Conservation (phyloP, 1,284 basidiomycete species). For the Dichomitus squalens region DNA sequence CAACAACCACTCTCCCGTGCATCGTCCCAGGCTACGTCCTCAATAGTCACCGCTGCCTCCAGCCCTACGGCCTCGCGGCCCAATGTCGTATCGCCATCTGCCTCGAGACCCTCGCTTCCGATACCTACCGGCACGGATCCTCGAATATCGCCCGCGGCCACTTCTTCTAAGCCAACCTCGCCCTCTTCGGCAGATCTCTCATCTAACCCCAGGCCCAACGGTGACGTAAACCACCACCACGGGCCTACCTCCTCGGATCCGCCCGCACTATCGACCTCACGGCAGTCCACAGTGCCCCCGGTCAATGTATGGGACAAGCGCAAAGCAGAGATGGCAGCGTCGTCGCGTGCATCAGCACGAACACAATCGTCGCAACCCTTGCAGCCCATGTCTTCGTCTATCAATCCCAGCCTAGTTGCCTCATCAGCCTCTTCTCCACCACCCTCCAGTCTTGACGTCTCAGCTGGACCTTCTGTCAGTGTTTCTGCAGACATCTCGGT, state of each 20-base stretch:
- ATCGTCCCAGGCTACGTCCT: constrained; percentile 15
- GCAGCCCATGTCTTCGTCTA: background rate
- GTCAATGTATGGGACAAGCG: constrained; percentile 54
- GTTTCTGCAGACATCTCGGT: constrained; percentile 9
- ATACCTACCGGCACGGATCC: constrained; percentile 5
- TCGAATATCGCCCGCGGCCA: constrained; percentile 14
- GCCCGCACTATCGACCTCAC: constrained; percentile 12
- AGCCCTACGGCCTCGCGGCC: constrained; percentile 20
- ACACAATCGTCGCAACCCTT: constrained; percentile 11
- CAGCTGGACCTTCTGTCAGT: constrained; percentile 1
- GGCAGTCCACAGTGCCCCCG: constrained; percentile 28
- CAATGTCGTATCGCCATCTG: constrained; percentile 12
- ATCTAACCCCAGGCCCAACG: constrained; percentile 18
- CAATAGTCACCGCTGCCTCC: constrained; percentile 14
- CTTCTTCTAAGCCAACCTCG: constrained; percentile 8
- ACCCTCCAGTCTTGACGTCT: constrained; percentile 1
- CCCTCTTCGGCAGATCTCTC: constrained; percentile 5
- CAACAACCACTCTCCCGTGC: constrained; percentile 24
- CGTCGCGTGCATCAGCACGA: constrained; percentile 25
- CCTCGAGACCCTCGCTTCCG: constrained; percentile 21
- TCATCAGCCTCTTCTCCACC: constrained; percentile 1
- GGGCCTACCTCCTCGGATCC: constrained; percentile 15
- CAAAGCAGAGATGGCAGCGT: constrained; percentile 47
- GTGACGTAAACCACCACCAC: constrained; percentile 24
- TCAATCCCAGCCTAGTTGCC: background rate